Evolutionary conservation across 306 rosid species (phyloP).

Genomic region (Vachellia collinsii): DNA sequence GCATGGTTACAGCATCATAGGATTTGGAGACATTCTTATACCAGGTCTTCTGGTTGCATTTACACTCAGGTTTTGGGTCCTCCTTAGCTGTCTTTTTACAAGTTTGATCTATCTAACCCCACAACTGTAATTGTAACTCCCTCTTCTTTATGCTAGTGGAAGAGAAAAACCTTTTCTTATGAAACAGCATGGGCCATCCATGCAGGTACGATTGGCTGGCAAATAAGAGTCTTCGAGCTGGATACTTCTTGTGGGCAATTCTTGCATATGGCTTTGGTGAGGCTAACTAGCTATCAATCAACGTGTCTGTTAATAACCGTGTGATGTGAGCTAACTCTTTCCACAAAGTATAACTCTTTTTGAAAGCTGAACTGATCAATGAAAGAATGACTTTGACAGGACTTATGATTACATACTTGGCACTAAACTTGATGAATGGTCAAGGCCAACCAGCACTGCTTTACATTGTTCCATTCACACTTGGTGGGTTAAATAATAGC

Average conservation of each 20-base stretch:
- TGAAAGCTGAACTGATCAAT: constrained; percentile 1
- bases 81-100: background rate
- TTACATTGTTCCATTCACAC: constrained; percentile 92
- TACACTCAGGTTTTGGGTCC: constrained; percentile 75
- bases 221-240: constrained; percentile 66
- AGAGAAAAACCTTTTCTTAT: constrained; percentile 25
- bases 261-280: constrained; percentile 94
- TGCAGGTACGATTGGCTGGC: constrained; percentile 94
- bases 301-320: background rate
- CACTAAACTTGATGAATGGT: constrained; percentile 96
- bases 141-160: constrained; percentile 25
- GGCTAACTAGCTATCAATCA: constrained; percentile 33
- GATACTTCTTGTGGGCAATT: constrained; percentile 96
- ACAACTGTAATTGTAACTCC: background rate
- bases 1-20: constrained; percentile 98
- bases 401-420: constrained; percentile 88
- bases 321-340: background rate
- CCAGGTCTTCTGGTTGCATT: constrained; percentile 92
- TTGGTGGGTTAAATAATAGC: constrained; percentile 52
- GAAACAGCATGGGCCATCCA: constrained; percentile 5
- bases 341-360: background rate
- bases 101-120: background rate
- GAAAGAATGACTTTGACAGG: constrained; percentile 46
- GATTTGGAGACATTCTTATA: constrained; percentile 94
- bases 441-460: constrained; percentile 98